Percentiles rank a stretch among this genome's conserved stretches.
These are phyloP conservation scores for Acephala macrosclerotiorum DNA, from an alignment of 2,329 filamentous ascomycete species.

Conservation along the genomic window DNA sequence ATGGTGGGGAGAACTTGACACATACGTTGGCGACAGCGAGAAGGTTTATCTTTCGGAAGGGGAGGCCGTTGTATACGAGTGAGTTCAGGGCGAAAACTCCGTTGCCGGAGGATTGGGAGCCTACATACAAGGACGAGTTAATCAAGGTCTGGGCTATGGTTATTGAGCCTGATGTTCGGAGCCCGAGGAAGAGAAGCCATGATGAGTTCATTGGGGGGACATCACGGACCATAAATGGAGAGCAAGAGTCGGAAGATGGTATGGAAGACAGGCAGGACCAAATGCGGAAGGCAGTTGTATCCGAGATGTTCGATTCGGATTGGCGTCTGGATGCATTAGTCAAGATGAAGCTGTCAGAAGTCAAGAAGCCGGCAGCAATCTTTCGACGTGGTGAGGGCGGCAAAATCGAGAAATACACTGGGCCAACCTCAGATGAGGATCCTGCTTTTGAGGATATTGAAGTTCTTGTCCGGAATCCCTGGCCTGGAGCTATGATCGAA, in stretches of 20 bases:
- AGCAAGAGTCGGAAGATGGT: conserved; percentile 46
- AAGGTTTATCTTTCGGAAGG: conserved; percentile 85
- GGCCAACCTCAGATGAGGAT: conserved; percentile 65
- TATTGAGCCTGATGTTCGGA: conserved; percentile 48
- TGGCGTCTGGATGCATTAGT: conserved; percentile 77
- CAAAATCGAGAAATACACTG: conserved; percentile 72
- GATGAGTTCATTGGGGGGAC: conserved; percentile 52
- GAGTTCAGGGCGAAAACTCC: conserved; percentile 60
- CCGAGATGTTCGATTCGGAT: conserved; percentile 79
- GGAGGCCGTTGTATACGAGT: conserved; percentile 73
- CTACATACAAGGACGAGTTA: conserved; percentile 78
- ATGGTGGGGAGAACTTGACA: conserved; percentile 81
- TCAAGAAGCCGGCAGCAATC: conserved; percentile 71
- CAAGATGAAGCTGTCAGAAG: conserved; percentile 70
- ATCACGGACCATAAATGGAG: conserved; percentile 12
- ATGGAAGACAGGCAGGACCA: conserved; percentile 52
- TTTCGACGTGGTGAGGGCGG: conserved; percentile 73
- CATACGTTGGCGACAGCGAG: conserved; percentile 84
- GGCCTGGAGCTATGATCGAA: conserved; percentile 74
- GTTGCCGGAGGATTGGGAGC: conserved; percentile 49
- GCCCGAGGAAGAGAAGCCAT: conserved; percentile 53
- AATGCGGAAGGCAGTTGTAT: conserved; percentile 68
- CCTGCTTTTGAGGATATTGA: conserved; percentile 65
- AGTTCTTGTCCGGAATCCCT: conserved; percentile 78
- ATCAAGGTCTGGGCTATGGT: conserved; percentile 88